Evolutionary conservation across 176 grass and related monocot genomes (phyloP).

Genomic region (Alopecurus myosuroides): DNA sequence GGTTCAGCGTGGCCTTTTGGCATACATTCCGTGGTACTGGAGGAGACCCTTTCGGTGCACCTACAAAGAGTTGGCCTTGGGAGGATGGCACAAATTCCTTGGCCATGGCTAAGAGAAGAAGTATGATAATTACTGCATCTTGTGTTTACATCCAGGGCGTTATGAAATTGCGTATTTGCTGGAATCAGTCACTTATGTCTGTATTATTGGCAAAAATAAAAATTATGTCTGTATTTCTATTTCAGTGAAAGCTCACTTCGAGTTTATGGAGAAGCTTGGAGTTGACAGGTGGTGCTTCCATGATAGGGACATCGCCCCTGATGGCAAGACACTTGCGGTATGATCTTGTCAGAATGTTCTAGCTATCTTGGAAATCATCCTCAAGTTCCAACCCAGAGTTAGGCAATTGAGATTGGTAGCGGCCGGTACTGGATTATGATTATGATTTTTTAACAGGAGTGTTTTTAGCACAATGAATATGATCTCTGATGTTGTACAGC

Average conservation of each 20-base stretch:
- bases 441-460: background rate
- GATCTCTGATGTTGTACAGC: background rate
- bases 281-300: slow-evolving; percentile 97
- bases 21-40: slow-evolving; percentile 83
- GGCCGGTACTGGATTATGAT: background rate
- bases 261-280: slow-evolving; percentile 97
- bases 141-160: background rate
- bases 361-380: background rate
- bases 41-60: slow-evolving; percentile 73
- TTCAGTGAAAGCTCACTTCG: slow-evolving; percentile 92
- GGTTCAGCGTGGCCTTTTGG: slow-evolving; percentile 91
- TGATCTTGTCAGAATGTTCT: background rate
- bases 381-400: background rate
- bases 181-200: slow-evolving; percentile 4
- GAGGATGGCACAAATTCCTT: slow-evolving; percentile 91
- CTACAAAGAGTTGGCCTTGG: slow-evolving; percentile 93
- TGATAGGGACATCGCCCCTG: slow-evolving; percentile 94
- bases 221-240: background rate
- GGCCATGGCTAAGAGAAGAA: slow-evolving; percentile 93
- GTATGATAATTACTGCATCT: slow-evolving; percentile 31
- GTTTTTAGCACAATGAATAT: background rate
- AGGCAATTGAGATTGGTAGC: background rate
- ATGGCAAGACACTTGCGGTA: slow-evolving; percentile 73
- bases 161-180: background rate
- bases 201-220: too few species aligned